Evolutionary conservation across 805 yeast genomes (phyloP), one percentile per base, ranked within the genome.

Genomic region (Myxozyma neotropica): DNA sequence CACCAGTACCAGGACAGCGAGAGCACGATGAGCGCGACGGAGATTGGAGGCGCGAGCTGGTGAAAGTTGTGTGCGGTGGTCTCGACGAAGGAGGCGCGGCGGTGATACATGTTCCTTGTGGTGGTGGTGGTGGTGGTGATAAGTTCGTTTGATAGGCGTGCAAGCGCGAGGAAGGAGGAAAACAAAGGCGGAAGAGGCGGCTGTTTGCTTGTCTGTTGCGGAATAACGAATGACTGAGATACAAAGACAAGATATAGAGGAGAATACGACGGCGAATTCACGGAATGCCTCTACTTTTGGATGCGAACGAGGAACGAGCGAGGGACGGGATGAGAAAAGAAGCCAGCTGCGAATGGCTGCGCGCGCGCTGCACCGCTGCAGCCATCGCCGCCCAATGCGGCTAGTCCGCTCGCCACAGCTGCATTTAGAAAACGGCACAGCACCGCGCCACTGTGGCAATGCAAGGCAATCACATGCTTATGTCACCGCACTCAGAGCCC

Each of bases 1-100:
- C 86, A 77, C 31, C 83, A 69, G 74, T 93, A 93, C 98, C 98
- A 93, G 38, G 80, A 68, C 7, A 81, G 70, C 72, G 98, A 93
- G 35, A 88, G 73, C 1, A 68, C 47, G 2, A 81, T 76, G n/a
- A 83, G 75, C 45, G 78, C 77, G n/a, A 78, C 64, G 52, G 76
- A 72, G 53, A 76, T 69, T 1, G 79, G 79, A 31, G 79, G 78
- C 4, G 78, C 79, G 52, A 74, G 71, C 52, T 70, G 71, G 46
- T 72, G 68, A 44, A 73, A 70, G 23, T 74, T 77, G 29, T 73
- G 43, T 64, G 60, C 50, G 68, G 60, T 45, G 44, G 48, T 46
- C 62, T 46, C 51, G 52, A 45, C 57, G 49, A 57, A 15, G 36
- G 57, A 58, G 4, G 35, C 27, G 17, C 59, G 42, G 23, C 59